Percentiles rank a stretch among this genome's conserved stretches.
Conservation (phyloP, 2,329 filamentous ascomycete genomes). For the Juglanconis oblonga region DNA sequence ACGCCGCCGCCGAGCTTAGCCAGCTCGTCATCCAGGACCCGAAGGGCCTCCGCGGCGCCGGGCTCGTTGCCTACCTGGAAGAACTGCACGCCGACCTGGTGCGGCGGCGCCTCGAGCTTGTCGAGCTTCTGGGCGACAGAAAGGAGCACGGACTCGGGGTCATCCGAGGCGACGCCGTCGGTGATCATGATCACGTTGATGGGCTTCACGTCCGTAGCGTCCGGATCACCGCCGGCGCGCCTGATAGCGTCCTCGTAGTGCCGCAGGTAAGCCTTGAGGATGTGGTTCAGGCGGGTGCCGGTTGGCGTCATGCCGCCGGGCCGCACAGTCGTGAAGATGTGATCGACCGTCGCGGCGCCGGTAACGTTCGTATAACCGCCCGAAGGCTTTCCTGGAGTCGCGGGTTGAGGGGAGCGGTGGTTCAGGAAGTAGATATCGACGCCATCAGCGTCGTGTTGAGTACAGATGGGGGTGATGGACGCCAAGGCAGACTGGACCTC, state of each 20-base stretch:
- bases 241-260: conserved; percentile 42
- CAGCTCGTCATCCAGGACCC: conserved; percentile 73
- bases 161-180: conserved; percentile 78
- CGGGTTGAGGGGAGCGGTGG: conserved; percentile 42
- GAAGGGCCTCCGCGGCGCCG: conserved; percentile 61
- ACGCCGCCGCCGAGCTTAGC: conserved; percentile 51
- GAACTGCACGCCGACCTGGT: conserved; percentile 92
- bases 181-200: conserved; percentile 93
- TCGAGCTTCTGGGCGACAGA: conserved; percentile 69
- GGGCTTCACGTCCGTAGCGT: conserved; percentile 58
- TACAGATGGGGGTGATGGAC: conserved; percentile 79
- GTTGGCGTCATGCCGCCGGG: conserved; percentile 72
- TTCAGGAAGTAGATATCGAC: conserved; percentile 94
- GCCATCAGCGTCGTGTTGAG: conserved; percentile 74
- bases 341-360: conserved; percentile 53
- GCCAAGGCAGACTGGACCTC: conserved; percentile 70
- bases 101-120: conserved; percentile 63
- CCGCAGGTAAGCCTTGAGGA: conserved; percentile 70
- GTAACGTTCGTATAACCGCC: conserved; percentile 65
- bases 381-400: conserved; percentile 36
- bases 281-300: conserved; percentile 65
- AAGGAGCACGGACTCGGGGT: conserved; percentile 69
- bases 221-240: conserved; percentile 34
- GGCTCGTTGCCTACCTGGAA: conserved; percentile 84
- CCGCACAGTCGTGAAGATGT: conserved; percentile 66